phyloP scores from a whole-genome alignment of 2,329 filamentous ascomycete genomes.

The Cercospora sp. region DNA sequence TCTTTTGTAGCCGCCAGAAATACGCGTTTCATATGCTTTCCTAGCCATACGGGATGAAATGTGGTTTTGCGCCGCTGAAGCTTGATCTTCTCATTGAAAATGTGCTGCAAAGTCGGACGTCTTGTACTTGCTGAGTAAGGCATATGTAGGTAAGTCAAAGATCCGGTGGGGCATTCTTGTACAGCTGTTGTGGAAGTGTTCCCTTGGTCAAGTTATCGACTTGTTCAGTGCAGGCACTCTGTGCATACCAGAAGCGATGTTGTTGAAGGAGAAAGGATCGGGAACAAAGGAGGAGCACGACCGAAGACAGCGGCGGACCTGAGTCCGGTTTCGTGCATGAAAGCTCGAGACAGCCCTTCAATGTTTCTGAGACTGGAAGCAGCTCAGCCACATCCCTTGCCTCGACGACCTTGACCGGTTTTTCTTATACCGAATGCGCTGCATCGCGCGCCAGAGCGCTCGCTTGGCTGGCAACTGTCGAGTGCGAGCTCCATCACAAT shows the following conservation, averaged over 20 bases:
- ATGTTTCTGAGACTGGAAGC: background rate
- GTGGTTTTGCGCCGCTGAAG: background rate
- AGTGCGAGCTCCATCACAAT: constrained; percentile 25
- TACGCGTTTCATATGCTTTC: background rate
- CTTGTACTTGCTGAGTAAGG: background rate
- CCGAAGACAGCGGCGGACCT: background rate
- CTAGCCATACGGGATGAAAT: background rate
- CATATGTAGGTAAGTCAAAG: background rate
- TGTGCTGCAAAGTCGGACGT: background rate
- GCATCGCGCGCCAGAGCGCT: constrained; percentile 36
- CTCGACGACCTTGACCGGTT: background rate
- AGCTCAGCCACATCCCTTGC: background rate
- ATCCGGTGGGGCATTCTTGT: background rate
- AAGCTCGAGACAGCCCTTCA: background rate
- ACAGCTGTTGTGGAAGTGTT: background rate
- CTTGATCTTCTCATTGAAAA: background rate
- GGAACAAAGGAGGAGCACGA: background rate
- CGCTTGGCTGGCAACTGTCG: constrained; percentile 33
- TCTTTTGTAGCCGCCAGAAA: background rate
- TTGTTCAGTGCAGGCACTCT: background rate
- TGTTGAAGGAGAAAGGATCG: background rate
- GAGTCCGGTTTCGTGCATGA: background rate
- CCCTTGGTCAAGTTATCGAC: background rate
- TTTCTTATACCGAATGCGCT: constrained; percentile 29
- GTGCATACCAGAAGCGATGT: background rate